Evolutionary conservation across 2,329 filamentous ascomycete species (phyloP), one percentile per base, ranked within the genome.

Genomic region (Colletotrichum euphorbiae): DNA sequence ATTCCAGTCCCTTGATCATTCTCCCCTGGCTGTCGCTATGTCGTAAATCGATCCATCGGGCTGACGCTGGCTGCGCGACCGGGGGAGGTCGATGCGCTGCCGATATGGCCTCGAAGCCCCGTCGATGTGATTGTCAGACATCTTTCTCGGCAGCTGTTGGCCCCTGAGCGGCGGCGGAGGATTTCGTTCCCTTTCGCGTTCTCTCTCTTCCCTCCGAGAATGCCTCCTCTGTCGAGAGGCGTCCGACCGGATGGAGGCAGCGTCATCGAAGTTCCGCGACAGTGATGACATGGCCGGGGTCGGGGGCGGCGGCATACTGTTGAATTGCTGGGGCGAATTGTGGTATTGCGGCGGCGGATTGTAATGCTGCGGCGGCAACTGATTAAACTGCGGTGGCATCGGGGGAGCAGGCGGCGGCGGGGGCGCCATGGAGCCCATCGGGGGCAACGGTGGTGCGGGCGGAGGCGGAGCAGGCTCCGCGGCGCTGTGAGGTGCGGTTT

Each of bases 1-100:
- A 19, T 52, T 40, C 48, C 52, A 63, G 50, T 56, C 63, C 24
- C 46, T 31, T 24, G 28, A 19, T 68, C 65, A 68, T 9, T 68
- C 65, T 36, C 38, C 45, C 11, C 48, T 64, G 46, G 65, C 65
- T 31, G 61, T 68, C 15, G 65, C 65, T 33, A 68, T 42, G 61
- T 68, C 65, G 61, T 68, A 60, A 21, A 68, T 65, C 13, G 65
- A 68, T n/a, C 56, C 62, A 52, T 68, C 65, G 50, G 46, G 57
- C 21, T 65, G 52, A 13, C 65, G 65, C 36, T 68, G 61, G 11
- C 65, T 68, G 31, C 65, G 65, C 7, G 65, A 68, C 12, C 61
- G 54, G 28, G 65, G 65, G 21, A 68, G 65, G 17, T 68, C 65
- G 61, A 68, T 64, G 65, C 65, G 65, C 36, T 68, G 65, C 6